Evolutionary conservation across 2,329 filamentous ascomycete species (phyloP).

Genomic region (Helotiales sp.): DNA sequence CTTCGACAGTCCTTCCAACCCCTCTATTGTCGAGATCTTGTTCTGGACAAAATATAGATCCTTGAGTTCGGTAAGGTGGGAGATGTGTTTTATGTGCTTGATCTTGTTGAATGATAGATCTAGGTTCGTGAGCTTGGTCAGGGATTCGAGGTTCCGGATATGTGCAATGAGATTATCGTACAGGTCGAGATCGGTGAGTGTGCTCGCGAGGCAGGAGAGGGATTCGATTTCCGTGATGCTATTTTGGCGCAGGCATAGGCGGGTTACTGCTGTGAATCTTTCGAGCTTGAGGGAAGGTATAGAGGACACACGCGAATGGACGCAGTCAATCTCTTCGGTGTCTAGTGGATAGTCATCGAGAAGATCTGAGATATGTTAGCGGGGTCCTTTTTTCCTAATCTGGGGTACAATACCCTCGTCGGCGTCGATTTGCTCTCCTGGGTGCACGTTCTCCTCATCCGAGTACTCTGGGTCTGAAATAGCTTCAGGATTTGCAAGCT

Average conservation of each 20-base stretch:
- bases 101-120: slow-evolving; percentile 99
- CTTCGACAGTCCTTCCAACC: slow-evolving; percentile 71
- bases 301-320: slow-evolving; percentile 82
- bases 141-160: slow-evolving; percentile 77
- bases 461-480: slow-evolving; percentile 85
- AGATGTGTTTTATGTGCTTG: slow-evolving; percentile 92
- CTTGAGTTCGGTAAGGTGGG: slow-evolving; percentile 72
- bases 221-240: slow-evolving; percentile 79
- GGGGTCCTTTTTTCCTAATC: neutral
- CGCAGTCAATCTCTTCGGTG: slow-evolving; percentile 79
- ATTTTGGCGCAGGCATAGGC: slow-evolving; percentile 92
- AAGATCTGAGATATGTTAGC: slow-evolving; percentile 47
- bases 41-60: slow-evolving; percentile 95
- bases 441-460: slow-evolving; percentile 67
- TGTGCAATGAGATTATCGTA: slow-evolving; percentile 96
- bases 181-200: slow-evolving; percentile 82
- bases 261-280: slow-evolving; percentile 73
- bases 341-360: slow-evolving; percentile 60
- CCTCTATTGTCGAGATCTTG: slow-evolving; percentile 86
- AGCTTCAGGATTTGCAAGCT: slow-evolving; percentile 76
- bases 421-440: slow-evolving; percentile 73
- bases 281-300: slow-evolving; percentile 78
- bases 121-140: slow-evolving; percentile 73
- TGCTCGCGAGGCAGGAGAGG: slow-evolving; percentile 62
- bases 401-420: slow-evolving; percentile 65